Base-by-base conservation (phyloP, 768 basidiomycete species). In the Rhizopogon vesiculosus region DNA sequence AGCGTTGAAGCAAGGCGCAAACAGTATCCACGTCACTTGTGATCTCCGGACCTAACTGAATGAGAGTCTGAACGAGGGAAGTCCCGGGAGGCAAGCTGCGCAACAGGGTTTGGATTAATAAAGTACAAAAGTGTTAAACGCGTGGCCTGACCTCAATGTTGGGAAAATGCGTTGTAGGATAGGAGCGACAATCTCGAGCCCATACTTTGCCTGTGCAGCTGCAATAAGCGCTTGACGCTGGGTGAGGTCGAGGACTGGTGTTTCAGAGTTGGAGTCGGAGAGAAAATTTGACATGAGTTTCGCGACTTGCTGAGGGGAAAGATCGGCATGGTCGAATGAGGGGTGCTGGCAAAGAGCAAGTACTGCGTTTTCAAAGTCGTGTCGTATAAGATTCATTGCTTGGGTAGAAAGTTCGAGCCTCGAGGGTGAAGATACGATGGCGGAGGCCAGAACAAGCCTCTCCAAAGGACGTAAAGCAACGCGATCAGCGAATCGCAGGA, bases 211-310 rank as follows among this genome's bases (percentile, higher is more conserved):
- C 67, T 90, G 87, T 25, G 83, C 83, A 48, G 91, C 85, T 12
- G 80, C 74, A 44, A 93, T 82, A 46, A 93, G 77, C 33, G 84
- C 84, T 64, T 91, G 85, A 18, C 89, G 81, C 69, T 93, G 91
- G 7, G 78, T 70, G 28, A 80, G 75, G 65, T 91, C 91, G 58
- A 93, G 71, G 35, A 87, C 73, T 46, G 90, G 87, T 19, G 82
- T 72, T 60, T 93, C 91, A 42, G 77, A 69, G n/a, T 81, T 78
- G 3, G 81, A 72, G 66, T 90, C 86, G 38, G 81, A 86, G 58
- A 95, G 79, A 56, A 94, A 76, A 68, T 92, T 93, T 46, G 85
- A 78, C 75, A 94, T 80, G 60, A 95, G 75, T 75, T 90, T 89
- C 58, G 84, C 80, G 56, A 91, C 77, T 64, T 92, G 91, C 45